phyloP scores from a whole-genome alignment of 2,329 filamentous ascomycete species.

The Exophiala lecanii-corni region DNA sequence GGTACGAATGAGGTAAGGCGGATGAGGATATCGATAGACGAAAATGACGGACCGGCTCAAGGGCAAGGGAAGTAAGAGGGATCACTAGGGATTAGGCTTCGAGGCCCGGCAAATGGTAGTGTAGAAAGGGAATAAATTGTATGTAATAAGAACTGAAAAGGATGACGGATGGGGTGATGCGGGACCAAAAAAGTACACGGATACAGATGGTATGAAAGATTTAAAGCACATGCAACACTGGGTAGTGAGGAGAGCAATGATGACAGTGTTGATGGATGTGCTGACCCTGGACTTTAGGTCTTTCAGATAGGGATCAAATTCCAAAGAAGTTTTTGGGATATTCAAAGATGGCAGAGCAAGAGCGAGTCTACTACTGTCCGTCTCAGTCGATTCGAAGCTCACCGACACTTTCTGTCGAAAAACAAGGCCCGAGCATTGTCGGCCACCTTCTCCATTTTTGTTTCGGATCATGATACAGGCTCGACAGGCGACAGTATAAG shows the following conservation, averaged over 20 bases:
- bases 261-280: neutral
- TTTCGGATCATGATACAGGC: neutral
- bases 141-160: slow-evolving; percentile 21
- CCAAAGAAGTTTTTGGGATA: too few species aligned
- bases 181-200: neutral
- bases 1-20: slow-evolving; percentile 3
- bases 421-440: neutral
- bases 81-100: slow-evolving; percentile 6
- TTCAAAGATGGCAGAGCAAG: too few species aligned
- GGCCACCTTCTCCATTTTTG: neutral
- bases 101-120: slow-evolving; percentile 7
- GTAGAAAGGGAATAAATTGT: slow-evolving; percentile 12
- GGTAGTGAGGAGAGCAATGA: neutral
- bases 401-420: neutral
- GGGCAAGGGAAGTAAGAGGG: neutral
- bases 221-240: slow-evolving; percentile 6
- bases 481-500: neutral
- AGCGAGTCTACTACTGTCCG: neutral
- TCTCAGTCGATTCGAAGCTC: neutral
- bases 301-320: too few species aligned
- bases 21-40: neutral
- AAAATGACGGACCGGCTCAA: neutral
- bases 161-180: slow-evolving; percentile 17
- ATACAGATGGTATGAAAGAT: slow-evolving; percentile 1
- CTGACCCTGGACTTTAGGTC: too few species aligned